Evolutionary conservation across 108 stramenopile species (phyloP).

Genomic region (Skeletonema grethae): DNA sequence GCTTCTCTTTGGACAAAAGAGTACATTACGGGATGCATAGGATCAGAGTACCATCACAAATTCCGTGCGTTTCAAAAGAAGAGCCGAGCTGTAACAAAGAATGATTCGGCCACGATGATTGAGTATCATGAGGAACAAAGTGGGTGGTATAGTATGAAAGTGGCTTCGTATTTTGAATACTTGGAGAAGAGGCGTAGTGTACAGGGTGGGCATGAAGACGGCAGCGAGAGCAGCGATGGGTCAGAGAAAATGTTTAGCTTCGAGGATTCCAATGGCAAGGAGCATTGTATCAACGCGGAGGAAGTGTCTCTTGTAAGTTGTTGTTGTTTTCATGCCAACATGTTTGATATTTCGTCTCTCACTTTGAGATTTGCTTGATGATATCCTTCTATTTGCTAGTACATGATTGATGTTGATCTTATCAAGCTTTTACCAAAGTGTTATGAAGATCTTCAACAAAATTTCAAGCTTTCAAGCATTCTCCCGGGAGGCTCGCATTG

Average conservation of each 20-base stretch:
- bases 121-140: conserved; percentile 24
- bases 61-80: conserved; percentile 56
- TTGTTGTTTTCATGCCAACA: neutral
- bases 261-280: conserved; percentile 42
- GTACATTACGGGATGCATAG: conserved; percentile 41
- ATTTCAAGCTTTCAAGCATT: conserved; percentile 60
- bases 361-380: neutral
- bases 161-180: conserved; percentile 60
- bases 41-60: conserved; percentile 58
- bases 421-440: conserved; percentile 52
- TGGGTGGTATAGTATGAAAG: conserved; percentile 57
- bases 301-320: conserved; percentile 49
- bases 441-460: conserved; percentile 49
- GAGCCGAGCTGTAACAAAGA: neutral
- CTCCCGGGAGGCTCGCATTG: conserved; percentile 82
- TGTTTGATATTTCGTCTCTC: neutral
- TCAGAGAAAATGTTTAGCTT: conserved; percentile 40
- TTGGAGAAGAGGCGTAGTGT: conserved; percentile 32
- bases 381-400: conserved; percentile 22
- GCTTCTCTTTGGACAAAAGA: conserved; percentile 50
- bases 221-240: neutral
- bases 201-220: neutral
- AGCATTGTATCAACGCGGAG: conserved; percentile 42
- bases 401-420: conserved; percentile 79
- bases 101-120: conserved; percentile 1